Conservation (phyloP, 345 rosid species). For the Sisymbrium altissimum region DNA sequence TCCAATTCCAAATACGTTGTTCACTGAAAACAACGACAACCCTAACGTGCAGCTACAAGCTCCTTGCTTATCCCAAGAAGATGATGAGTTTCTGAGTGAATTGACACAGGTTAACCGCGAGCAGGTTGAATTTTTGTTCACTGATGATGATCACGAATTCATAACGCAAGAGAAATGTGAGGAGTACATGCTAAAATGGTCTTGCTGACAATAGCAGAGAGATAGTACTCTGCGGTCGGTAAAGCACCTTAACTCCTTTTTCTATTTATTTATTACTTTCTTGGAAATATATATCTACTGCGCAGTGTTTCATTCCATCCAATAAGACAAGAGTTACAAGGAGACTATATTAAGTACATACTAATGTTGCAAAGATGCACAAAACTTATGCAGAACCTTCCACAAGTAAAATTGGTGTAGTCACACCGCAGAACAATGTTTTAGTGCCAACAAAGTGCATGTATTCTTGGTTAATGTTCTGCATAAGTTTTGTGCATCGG, state of each 20-base stretch:
- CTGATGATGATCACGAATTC: background rate
- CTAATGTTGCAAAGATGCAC: background rate
- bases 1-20: background rate
- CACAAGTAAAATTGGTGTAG: background rate
- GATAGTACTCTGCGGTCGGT: background rate
- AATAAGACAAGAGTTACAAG: no score
- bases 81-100: background rate
- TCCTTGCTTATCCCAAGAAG: background rate
- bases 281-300: background rate
- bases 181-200: background rate
- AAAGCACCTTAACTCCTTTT: background rate
- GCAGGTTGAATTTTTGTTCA: background rate
- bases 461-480: no score
- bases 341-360: background rate
- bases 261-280: background rate
- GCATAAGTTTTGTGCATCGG: no score
- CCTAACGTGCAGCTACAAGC: background rate
- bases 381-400: background rate
- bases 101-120: background rate
- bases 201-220: background rate
- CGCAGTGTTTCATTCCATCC: background rate
- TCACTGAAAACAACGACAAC: background rate
- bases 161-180: background rate
- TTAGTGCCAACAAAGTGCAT: no score
- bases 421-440: background rate